Percentiles rank a stretch among this genome's conserved stretches.
Conservation (phyloP, 2,329 filamentous ascomycete species). For the Phialophora expanda region DNA sequence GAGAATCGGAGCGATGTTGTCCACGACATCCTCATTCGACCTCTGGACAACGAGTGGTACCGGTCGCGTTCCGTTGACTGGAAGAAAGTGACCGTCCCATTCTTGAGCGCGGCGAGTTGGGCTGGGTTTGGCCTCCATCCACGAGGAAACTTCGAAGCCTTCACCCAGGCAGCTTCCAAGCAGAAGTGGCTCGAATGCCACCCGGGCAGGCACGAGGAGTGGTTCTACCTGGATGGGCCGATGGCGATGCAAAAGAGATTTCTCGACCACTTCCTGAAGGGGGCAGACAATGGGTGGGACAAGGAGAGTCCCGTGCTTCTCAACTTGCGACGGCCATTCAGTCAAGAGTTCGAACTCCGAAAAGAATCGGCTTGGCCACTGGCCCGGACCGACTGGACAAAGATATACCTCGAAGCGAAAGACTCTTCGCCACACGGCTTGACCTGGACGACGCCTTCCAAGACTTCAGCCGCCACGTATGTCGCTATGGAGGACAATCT, state of each 20-base stretch:
- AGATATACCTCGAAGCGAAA: conserved; percentile 15
- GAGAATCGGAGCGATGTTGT: conserved; percentile 49
- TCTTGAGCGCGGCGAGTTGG: conserved; percentile 72
- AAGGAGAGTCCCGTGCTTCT: conserved; percentile 19
- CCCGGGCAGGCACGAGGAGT: conserved; percentile 71
- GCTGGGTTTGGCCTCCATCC: conserved; percentile 72
- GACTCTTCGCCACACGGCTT: not conserved
- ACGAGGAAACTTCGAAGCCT: conserved; percentile 71
- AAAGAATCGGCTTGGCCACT: conserved; percentile 22
- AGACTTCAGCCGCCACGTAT: not conserved
- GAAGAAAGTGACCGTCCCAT: conserved; percentile 68
- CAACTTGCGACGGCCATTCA: conserved; percentile 18
- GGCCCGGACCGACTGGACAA: conserved; percentile 21
- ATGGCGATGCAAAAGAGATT: conserved; percentile 71
- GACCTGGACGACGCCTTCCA: conserved; percentile 6
- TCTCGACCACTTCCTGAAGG: conserved; percentile 72
- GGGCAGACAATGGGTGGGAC: conserved; percentile 55
- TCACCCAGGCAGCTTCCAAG: conserved; percentile 63
- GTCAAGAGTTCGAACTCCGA: conserved; percentile 9
- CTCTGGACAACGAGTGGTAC: conserved; percentile 67
- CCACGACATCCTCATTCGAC: conserved; percentile 54
- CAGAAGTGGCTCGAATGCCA: conserved; percentile 73
- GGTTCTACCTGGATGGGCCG: conserved; percentile 73
- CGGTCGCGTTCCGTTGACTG: conserved; percentile 68
- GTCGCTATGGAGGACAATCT: conserved; percentile 6